Evolutionary conservation across 2,329 filamentous ascomycete species (phyloP).

Genomic region (Xylariales sp.): DNA sequence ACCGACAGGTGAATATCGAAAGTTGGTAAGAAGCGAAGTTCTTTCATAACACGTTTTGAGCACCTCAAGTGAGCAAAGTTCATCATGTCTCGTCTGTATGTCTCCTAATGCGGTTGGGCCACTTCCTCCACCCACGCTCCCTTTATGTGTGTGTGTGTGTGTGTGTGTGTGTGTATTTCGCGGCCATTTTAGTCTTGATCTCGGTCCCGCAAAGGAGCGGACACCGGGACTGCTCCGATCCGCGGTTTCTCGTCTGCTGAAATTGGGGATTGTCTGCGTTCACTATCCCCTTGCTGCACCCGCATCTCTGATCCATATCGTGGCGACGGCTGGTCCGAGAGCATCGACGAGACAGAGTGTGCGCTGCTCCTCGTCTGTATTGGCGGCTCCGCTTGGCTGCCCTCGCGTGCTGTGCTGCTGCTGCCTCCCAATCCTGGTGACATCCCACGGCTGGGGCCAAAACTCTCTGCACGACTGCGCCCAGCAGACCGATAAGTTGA

Average conservation of each 20-base stretch:
- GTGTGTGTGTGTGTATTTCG: not conserved
- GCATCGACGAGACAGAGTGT: constrained; percentile 10
- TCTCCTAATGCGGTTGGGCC: too few species aligned
- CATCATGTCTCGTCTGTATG: too few species aligned
- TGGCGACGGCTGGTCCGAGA: constrained; percentile 10
- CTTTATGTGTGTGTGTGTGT: too few species aligned
- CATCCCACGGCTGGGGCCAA: constrained; percentile 27
- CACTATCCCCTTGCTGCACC: constrained; percentile 4
- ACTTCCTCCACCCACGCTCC: too few species aligned
- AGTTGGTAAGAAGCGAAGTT: too few species aligned
- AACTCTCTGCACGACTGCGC: constrained; percentile 30
- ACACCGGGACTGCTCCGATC: constrained; percentile 4
- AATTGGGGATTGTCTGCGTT: constrained; percentile 8
- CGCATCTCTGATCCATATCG: constrained; percentile 7
- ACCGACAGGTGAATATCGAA: too few species aligned
- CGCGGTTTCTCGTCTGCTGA: constrained; percentile 9
- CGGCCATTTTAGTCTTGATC: constrained; percentile 6
- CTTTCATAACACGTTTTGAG: too few species aligned
- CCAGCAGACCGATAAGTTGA: constrained; percentile 42
- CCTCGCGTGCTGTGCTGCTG: constrained; percentile 27
- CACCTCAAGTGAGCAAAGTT: too few species aligned
- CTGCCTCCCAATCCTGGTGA: constrained; percentile 34
- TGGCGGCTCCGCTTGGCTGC: constrained; percentile 1
- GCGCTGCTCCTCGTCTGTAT: not conserved
- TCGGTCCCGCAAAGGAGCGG: constrained; percentile 5